These are phyloP conservation scores for Sextonia rubra DNA, from an alignment of 164 flowering plant genomes.

Conservation along the genomic window DNA sequence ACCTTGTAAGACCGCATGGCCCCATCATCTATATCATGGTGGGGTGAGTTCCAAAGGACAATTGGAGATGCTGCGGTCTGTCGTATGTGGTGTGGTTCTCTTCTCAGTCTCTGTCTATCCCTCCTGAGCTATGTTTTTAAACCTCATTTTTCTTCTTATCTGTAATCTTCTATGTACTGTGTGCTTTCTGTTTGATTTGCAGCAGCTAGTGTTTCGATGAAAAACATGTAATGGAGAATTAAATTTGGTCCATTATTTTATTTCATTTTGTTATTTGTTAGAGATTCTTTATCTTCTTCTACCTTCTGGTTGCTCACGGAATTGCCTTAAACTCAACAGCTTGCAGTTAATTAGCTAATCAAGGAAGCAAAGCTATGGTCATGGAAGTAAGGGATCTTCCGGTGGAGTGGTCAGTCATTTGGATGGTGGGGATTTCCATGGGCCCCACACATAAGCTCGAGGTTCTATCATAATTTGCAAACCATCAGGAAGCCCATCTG, in stretches of 20 bases:
- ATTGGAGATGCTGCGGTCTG: not conserved
- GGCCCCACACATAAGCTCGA: too few relatives aligned
- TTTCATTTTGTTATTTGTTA: not conserved
- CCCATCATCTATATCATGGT: not conserved
- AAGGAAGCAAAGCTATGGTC: too few relatives aligned
- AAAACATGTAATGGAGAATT: not conserved
- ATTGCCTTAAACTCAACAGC: not conserved
- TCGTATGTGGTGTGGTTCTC: not conserved
- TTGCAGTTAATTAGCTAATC: not conserved
- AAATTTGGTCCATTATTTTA: not conserved
- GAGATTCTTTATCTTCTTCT: not conserved
- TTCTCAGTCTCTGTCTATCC: slow-evolving; percentile 1
- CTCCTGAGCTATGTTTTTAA: not conserved
- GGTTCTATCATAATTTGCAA: too few relatives aligned
- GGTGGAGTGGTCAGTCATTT: too few relatives aligned
- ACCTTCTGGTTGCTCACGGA: not conserved
- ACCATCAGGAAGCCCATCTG: too few relatives aligned
- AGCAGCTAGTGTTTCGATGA: not conserved
- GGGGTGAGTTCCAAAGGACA: not conserved
- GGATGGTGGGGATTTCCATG: too few relatives aligned
- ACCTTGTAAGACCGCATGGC: slow-evolving; percentile 2
- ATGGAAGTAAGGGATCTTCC: too few relatives aligned
- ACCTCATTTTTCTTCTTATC: not conserved
- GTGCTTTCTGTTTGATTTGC: not conserved
- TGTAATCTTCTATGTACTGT: not conserved